These are phyloP conservation scores for Ceratobasidium papillatum DNA, from an alignment of 1,284 basidiomycete genomes.

Conservation along the genomic window DNA sequence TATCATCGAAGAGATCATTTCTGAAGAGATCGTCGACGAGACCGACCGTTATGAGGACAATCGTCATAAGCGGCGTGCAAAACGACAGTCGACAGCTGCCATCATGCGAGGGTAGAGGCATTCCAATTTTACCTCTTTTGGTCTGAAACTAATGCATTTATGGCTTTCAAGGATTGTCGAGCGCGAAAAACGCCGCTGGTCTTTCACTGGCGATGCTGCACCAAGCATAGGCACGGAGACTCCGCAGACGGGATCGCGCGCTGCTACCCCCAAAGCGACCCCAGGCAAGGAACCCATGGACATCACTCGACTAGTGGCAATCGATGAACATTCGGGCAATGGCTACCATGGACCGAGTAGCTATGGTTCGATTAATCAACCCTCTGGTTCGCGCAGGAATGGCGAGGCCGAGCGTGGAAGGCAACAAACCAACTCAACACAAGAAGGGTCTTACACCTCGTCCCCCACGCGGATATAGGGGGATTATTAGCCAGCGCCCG, in stretches of 20 bases:
- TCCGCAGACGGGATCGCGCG: slow-evolving; percentile 22
- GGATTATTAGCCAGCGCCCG: background rate
- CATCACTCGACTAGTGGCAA: slow-evolving; percentile 23
- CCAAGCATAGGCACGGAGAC: slow-evolving; percentile 6
- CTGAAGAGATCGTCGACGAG: slow-evolving; percentile 90
- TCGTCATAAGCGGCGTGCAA: slow-evolving; percentile 75
- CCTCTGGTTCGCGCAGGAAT: slow-evolving; percentile 11
- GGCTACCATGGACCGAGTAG: background rate
- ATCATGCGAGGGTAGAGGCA: slow-evolving; percentile 72
- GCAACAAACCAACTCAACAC: background rate
- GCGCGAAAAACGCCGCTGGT: slow-evolving; percentile 50
- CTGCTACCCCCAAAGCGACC: slow-evolving; percentile 24
- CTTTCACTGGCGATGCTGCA: background rate
- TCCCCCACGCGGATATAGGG: slow-evolving; percentile 35
- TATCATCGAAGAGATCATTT: slow-evolving; percentile 79
- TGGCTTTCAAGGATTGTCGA: slow-evolving; percentile 55
- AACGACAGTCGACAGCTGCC: slow-evolving; percentile 73
- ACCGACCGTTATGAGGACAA: slow-evolving; percentile 90
- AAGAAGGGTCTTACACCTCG: slow-evolving; percentile 18
- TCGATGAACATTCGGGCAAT: slow-evolving; percentile 22
- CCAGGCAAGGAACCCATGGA: slow-evolving; percentile 24
- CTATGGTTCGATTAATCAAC: slow-evolving; percentile 28
- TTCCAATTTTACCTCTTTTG: background rate
- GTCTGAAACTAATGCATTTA: background rate
- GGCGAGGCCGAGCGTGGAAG: slow-evolving; percentile 33